Percentiles rank a stretch among this genome's conserved stretches.
Evolutionary conservation across 2,329 filamentous ascomycete genomes (phyloP).

Genomic region (Fusarium sp.): DNA sequence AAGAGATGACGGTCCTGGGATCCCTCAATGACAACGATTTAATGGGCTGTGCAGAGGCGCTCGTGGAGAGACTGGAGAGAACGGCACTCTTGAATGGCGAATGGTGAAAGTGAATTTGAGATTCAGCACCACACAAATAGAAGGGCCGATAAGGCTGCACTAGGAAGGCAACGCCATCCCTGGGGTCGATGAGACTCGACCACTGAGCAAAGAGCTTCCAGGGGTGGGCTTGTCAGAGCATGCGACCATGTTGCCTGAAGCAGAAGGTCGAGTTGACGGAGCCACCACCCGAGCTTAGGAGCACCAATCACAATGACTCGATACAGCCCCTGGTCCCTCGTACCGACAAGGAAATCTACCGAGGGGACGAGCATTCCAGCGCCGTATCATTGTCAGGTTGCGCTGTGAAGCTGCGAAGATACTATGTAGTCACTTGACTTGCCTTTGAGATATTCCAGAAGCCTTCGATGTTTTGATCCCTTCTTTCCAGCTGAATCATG

Average conservation of each 20-base stretch:
- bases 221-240: slow-evolving; percentile 52
- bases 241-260: slow-evolving; percentile 55
- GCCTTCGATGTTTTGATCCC: slow-evolving; percentile 44
- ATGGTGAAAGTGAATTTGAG: slow-evolving; percentile 34
- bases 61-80: slow-evolving; percentile 16
- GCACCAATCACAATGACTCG: slow-evolving; percentile 53
- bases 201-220: slow-evolving; percentile 49
- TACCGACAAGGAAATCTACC: slow-evolving; percentile 48
- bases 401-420: slow-evolving; percentile 7
- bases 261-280: slow-evolving; percentile 56
- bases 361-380: slow-evolving; percentile 47
- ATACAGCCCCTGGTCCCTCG: slow-evolving; percentile 48
- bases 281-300: slow-evolving; percentile 50
- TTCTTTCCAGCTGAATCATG: slow-evolving; percentile 14
- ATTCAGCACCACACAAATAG: slow-evolving; percentile 38
- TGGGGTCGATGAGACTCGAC: slow-evolving; percentile 39
- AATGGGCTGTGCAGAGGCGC: slow-evolving; percentile 32
- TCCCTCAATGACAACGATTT: not conserved
- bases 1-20: slow-evolving; percentile 1
- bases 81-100: slow-evolving; percentile 14
- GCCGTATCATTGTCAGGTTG: slow-evolving; percentile 7
- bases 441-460: slow-evolving; percentile 50
- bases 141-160: slow-evolving; percentile 49
- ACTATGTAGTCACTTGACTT: not conserved
- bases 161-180: slow-evolving; percentile 42